phyloP scores from a whole-genome alignment of 2,329 filamentous ascomycete genomes.

The Talaromyces sp. region DNA sequence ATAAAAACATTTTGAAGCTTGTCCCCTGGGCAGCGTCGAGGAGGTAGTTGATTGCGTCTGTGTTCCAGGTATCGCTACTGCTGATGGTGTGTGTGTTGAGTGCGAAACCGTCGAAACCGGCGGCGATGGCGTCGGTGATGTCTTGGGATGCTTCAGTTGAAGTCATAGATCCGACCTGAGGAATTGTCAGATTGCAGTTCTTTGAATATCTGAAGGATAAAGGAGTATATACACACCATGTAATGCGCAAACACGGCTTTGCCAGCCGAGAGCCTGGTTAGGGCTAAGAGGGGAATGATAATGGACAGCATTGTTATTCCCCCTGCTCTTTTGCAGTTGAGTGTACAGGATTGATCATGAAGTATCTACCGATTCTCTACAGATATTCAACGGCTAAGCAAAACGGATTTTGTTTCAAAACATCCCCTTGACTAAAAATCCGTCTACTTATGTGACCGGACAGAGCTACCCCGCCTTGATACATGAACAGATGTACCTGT shows the following conservation, averaged over 20 bases:
- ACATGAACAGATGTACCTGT: not conserved
- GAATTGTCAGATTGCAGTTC: not conserved
- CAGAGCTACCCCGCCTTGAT: not conserved
- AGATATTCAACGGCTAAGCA: not conserved
- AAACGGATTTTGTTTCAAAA: not conserved
- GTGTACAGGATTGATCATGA: not conserved
- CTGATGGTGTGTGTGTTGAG: conserved; percentile 12
- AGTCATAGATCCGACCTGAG: conserved; percentile 4
- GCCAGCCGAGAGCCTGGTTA: conserved; percentile 2
- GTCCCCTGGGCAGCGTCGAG: conserved; percentile 4
- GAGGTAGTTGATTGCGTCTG: conserved; percentile 5
- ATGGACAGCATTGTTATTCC: not conserved
- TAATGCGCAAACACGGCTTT: conserved; percentile 14
- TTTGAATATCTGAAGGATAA: not conserved
- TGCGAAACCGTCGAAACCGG: conserved; percentile 12
- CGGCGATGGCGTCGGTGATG: conserved; percentile 8
- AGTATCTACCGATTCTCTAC: not conserved
- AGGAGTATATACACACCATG: conserved; percentile 11
- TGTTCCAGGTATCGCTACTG: conserved; percentile 7
- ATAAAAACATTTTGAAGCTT: conserved; percentile 9
- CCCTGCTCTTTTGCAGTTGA: not conserved
- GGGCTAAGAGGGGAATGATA: conserved; percentile 1
- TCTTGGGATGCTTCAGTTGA: conserved; percentile 2
- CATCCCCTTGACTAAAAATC: not conserved
- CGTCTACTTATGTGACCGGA: not conserved